Percentiles rank a stretch among this genome's conserved stretches.
These are phyloP conservation scores for Ophiocordyceps robertsii DNA, from an alignment of 2,329 filamentous ascomycete species.

Conservation along the genomic window DNA sequence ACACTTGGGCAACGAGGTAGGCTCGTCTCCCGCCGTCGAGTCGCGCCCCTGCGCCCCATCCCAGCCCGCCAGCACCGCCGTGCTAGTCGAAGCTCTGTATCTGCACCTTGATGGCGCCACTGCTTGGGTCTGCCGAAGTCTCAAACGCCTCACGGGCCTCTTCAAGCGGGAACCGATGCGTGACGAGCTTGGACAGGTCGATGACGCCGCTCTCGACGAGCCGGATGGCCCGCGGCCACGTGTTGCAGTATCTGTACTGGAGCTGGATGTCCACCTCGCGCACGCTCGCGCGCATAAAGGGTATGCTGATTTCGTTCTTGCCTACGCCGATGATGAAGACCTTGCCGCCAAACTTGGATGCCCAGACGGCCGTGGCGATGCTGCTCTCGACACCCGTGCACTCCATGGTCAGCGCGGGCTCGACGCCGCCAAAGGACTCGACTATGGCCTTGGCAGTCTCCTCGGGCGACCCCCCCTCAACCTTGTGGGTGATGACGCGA, in stretches of 20 bases:
- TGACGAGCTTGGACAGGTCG: conserved; percentile 69
- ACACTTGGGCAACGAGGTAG: too few species aligned
- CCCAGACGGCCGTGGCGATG: conserved; percentile 75
- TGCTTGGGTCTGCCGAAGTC: conserved; percentile 76
- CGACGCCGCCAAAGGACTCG: conserved; percentile 57
- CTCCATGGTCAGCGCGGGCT: conserved; percentile 74
- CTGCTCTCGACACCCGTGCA: conserved; percentile 92
- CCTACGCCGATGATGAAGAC: conserved; percentile 95
- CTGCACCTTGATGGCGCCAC: conserved; percentile 94
- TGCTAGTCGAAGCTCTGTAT: conserved; percentile 51
- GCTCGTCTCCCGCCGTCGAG: too few species aligned
- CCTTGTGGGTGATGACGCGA: conserved; percentile 66
- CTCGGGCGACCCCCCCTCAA: conserved; percentile 53
- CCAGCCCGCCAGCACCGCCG: too few species aligned
- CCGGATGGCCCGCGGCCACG: conserved; percentile 86
- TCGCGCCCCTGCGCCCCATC: too few species aligned
- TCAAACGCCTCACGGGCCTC: conserved; percentile 83
- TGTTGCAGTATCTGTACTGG: conserved; percentile 94
- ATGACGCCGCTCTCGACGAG: conserved; percentile 75
- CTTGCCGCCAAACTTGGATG: conserved; percentile 87
- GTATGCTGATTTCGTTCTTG: conserved; percentile 88
- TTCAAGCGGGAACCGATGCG: conserved; percentile 75
- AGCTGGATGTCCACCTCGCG: conserved; percentile 91
- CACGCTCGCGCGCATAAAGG: conserved; percentile 86
- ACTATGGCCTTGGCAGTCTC: conserved; percentile 58